Evolutionary conservation across 306 rosid species (phyloP).

Genomic region (Lotus japonicus): DNA sequence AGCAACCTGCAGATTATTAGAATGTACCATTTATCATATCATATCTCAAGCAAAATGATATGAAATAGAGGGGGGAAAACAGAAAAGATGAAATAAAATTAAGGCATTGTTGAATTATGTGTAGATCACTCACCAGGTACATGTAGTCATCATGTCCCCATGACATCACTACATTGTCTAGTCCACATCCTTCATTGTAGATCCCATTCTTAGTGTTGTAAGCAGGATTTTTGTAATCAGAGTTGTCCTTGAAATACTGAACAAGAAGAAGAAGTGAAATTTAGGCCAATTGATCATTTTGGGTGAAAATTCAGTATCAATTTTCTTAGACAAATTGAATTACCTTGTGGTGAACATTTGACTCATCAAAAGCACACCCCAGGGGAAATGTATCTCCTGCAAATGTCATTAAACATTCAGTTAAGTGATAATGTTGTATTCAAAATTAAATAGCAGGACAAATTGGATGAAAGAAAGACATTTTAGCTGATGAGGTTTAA

Average conservation of each 20-base stretch:
- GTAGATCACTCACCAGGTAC: neutral
- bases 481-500: neutral
- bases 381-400: slow-evolving; percentile 71
- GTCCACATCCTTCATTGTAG: neutral
- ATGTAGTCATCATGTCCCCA: neutral
- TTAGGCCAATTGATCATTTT: neutral
- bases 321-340: neutral
- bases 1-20: neutral
- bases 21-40: neutral
- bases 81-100: neutral
- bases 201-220: neutral
- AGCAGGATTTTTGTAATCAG: neutral
- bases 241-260: no score
- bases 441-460: neutral
- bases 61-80: neutral
- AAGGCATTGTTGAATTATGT: neutral
- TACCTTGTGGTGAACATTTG: slow-evolving; percentile 60
- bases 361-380: slow-evolving; percentile 65
- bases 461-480: neutral
- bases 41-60: neutral
- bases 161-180: neutral
- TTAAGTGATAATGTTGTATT: neutral
- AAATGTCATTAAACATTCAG: neutral
- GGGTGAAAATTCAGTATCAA: neutral
- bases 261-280: neutral